Evolutionary conservation across 139 green algal genomes (phyloP).

Genomic region (Picochlorum sp.): DNA sequence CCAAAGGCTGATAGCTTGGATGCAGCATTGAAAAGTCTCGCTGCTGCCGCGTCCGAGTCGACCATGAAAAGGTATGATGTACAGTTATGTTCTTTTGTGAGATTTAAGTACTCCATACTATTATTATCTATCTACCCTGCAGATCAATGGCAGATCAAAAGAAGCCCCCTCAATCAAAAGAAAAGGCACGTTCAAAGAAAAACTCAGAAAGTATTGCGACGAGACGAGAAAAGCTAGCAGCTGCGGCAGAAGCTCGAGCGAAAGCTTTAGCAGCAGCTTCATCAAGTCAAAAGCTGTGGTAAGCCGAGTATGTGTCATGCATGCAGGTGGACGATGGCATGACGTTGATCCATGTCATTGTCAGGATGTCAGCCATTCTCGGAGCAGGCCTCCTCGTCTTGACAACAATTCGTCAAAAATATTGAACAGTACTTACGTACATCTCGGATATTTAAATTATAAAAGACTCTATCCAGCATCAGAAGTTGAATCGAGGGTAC

Average conservation of each 20-base stretch:
- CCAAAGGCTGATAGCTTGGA: constrained; percentile 46
- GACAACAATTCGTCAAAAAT: not conserved
- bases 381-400: constrained; percentile 2
- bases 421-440: too few relatives aligned
- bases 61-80: constrained; percentile 29
- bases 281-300: constrained; percentile 36
- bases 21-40: constrained; percentile 20
- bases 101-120: too few relatives aligned
- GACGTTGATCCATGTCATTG: not conserved
- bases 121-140: too few relatives aligned
- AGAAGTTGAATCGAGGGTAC: too few relatives aligned
- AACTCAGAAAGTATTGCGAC: constrained; percentile 33
- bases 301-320: not conserved
- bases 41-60: constrained; percentile 25
- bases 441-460: too few relatives aligned
- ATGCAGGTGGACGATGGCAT: constrained; percentile 4
- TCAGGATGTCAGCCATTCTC: constrained; percentile 19
- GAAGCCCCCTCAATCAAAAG: not conserved
- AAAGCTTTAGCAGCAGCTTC: constrained; percentile 44
- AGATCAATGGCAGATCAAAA: not conserved
- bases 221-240: constrained; percentile 53
- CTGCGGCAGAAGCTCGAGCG: constrained; percentile 66
- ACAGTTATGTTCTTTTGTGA: too few relatives aligned
- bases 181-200: constrained; percentile 13
- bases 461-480: too few relatives aligned